phyloP scores from a whole-genome alignment of 805 yeast species.

The Sugiyamaella qingdaonensis region DNA sequence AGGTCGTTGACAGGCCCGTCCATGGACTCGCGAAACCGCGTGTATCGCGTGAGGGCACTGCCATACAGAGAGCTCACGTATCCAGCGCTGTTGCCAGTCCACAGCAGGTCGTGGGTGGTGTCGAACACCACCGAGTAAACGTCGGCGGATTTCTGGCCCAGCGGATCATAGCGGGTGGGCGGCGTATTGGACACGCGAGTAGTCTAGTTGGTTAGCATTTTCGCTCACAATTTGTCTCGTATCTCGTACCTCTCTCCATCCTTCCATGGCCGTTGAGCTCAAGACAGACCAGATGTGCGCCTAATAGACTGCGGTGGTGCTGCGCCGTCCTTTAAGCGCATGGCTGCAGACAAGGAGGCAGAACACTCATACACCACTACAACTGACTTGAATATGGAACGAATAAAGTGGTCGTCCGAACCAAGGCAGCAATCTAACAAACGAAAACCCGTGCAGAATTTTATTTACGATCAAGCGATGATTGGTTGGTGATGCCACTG shows the following conservation, averaged over 20 bases:
- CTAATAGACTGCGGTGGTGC: too few relatives aligned
- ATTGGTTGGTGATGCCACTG: too few relatives aligned
- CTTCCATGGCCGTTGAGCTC: constrained; percentile 14
- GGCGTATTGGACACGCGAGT: constrained; percentile 20
- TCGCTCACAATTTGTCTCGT: background rate
- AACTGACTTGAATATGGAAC: too few relatives aligned
- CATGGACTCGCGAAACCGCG: constrained; percentile 39
- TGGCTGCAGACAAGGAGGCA: too few relatives aligned
- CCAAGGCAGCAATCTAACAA: too few relatives aligned
- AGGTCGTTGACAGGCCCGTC: constrained; percentile 42
- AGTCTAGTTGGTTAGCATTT: constrained; percentile 8
- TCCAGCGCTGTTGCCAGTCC: constrained; percentile 73
- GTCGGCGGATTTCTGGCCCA: constrained; percentile 11
- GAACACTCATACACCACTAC: too few relatives aligned
- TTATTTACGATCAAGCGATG: too few relatives aligned
- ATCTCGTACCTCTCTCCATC: constrained; percentile 20
- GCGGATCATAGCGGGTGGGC: constrained; percentile 18
- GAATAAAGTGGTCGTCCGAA: too few relatives aligned
- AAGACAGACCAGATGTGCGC: background rate
- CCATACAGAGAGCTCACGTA: constrained; percentile 42
- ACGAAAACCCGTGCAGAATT: too few relatives aligned
- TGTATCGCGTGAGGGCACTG: constrained; percentile 49
- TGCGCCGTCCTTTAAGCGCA: too few relatives aligned
- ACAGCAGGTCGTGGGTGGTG: constrained; percentile 65
- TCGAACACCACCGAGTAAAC: constrained; percentile 52